Evolutionary conservation across 148 eudicot genomes (phyloP).

Genomic region (Bassia scoparia): DNA sequence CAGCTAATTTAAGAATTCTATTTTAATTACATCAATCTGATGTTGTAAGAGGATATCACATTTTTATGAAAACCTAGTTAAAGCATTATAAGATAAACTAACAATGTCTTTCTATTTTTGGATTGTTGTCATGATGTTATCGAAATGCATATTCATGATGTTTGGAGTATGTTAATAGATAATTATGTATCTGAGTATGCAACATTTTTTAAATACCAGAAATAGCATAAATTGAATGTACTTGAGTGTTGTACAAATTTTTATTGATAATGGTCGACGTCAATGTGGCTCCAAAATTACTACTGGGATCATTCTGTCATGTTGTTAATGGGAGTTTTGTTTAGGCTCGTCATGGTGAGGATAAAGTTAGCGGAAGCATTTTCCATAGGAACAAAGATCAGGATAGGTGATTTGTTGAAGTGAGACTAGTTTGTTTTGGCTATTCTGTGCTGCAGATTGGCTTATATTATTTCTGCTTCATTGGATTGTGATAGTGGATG

Average conservation of each 20-base stretch:
- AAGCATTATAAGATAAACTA: neutral
- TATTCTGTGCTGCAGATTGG: neutral
- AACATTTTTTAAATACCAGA: constrained; percentile 3
- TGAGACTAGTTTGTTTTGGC: neutral
- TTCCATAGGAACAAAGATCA: too few relatives aligned
- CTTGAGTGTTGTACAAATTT: neutral
- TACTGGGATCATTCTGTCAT: constrained; percentile 87
- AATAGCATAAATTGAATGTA: neutral
- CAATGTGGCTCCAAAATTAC: constrained; percentile 68
- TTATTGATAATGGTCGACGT: constrained; percentile 69
- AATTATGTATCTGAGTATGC: neutral
- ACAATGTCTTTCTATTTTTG: neutral
- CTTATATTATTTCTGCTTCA: neutral
- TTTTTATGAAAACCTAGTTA: neutral
- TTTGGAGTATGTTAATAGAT: constrained; percentile 1
- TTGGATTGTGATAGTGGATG: neutral
- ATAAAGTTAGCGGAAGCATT: too few relatives aligned
- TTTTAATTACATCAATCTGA: constrained; percentile 1
- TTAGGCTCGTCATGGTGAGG: too few relatives aligned
- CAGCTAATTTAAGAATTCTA: neutral
- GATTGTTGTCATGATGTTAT: neutral
- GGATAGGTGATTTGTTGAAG: too few relatives aligned
- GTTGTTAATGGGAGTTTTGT: too few relatives aligned
- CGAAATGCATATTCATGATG: neutral
- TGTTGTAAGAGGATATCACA: constrained; percentile 1